A percentile compares a stretch with the other conserved stretches of the same genome.
These are phyloP conservation scores for Bassia scoparia DNA, from an alignment of 148 eudicot genomes.

Conservation along the genomic window DNA sequence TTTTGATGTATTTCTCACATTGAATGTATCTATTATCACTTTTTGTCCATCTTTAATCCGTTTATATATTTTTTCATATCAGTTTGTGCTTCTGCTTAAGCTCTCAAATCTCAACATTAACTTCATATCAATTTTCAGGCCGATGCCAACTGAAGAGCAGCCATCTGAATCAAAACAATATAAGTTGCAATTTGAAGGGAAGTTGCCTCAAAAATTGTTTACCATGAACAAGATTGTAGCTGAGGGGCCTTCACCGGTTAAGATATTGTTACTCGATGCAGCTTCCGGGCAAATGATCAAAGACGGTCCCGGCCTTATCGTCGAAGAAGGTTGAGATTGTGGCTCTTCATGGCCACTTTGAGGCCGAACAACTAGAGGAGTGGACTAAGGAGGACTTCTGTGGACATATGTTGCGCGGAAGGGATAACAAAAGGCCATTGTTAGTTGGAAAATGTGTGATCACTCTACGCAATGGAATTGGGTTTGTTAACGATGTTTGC, in stretches of 20 bases:
- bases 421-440: conserved; percentile 53
- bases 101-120: too few relatives aligned
- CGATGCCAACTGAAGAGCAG: conserved; percentile 5
- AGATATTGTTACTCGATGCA: conserved; percentile 27
- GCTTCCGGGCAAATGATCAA: conserved; percentile 18
- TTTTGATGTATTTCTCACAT: too few relatives aligned
- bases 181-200: conserved; percentile 19
- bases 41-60: too few relatives aligned
- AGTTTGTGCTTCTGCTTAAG: too few relatives aligned
- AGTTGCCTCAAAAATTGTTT: conserved; percentile 22
- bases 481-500: neutral
- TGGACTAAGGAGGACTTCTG: conserved; percentile 51
- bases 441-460: conserved; percentile 39
- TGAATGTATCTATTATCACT: too few relatives aligned
- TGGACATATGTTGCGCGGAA: conserved; percentile 37
- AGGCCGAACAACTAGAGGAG: neutral
- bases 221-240: conserved; percentile 33
- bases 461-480: conserved; percentile 12
- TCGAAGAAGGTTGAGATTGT: conserved; percentile 46
- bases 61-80: too few relatives aligned
- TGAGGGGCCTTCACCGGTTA: conserved; percentile 23
- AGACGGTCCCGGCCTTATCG: conserved; percentile 41
- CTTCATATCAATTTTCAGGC: too few relatives aligned
- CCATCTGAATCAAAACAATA: conserved; percentile 1
- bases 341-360: conserved; percentile 53